These are phyloP conservation scores for Prunus campanulata DNA, from an alignment of 306 rosid species.

Conservation along the genomic window DNA sequence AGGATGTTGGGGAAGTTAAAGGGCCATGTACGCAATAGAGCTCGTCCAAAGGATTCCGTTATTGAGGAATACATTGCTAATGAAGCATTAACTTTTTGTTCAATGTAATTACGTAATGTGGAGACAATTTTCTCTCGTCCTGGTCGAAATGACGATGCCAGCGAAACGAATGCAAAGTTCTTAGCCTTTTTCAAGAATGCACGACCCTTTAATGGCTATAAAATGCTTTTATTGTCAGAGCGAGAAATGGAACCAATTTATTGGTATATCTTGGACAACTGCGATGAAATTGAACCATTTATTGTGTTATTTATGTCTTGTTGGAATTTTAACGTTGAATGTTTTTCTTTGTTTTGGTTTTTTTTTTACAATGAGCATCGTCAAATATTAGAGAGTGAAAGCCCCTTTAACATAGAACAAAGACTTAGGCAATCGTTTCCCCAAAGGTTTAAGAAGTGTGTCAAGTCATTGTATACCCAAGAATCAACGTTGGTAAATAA, in stretches of 20 bases:
- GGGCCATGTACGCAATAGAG: neutral
- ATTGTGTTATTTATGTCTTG: neutral
- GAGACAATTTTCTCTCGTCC: neutral
- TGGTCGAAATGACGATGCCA: neutral
- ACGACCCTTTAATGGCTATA: neutral
- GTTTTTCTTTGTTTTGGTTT: no score
- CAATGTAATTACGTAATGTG: neutral
- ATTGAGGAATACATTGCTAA: neutral
- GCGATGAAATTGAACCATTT: neutral
- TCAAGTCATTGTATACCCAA: neutral
- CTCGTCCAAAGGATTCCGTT: neutral
- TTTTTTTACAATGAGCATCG: neutral
- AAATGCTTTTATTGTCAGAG: neutral
- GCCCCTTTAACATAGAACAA: neutral
- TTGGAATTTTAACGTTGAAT: neutral
- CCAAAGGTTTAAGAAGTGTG: neutral
- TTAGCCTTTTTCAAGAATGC: neutral
- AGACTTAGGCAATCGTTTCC: neutral
- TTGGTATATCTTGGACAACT: neutral
- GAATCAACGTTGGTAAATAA: neutral
- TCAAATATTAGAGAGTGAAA: neutral
- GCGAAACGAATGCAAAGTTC: neutral
- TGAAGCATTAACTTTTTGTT: neutral
- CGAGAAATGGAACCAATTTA: neutral
- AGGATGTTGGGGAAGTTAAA: neutral